Evolutionary conservation across 345 rosid genomes (phyloP).

Genomic region (Isatis tinctoria): DNA sequence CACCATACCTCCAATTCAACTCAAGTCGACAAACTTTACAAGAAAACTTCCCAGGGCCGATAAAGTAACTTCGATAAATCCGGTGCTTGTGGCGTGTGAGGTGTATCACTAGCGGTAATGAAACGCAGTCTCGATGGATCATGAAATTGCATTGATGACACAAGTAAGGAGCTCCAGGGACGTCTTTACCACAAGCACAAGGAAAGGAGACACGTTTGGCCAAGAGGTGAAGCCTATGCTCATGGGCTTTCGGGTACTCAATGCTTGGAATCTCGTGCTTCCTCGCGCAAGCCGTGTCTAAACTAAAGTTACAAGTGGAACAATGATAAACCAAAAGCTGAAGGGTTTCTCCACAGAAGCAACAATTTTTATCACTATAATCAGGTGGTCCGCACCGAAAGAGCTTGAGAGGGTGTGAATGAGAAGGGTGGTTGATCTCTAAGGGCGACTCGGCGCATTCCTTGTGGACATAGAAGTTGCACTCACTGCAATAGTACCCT

Average conservation of each 20-base stretch:
- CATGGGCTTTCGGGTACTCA: neutral
- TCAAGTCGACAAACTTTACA: neutral
- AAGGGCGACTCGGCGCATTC: neutral
- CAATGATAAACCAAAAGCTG: neutral
- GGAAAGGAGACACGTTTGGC: conserved; percentile 6
- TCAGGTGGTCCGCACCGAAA: neutral
- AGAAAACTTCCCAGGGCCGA: neutral
- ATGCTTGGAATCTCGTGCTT: neutral
- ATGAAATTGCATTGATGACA: conserved; percentile 9
- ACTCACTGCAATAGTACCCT: neutral
- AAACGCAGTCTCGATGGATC: neutral
- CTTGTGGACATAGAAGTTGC: neutral
- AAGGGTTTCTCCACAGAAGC: neutral
- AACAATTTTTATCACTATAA: neutral
- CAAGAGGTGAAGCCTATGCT: conserved; percentile 1
- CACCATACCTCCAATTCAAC: neutral
- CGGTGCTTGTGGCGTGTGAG: conserved; percentile 1
- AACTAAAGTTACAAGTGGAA: neutral
- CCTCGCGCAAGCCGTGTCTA: neutral
- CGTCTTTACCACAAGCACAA: neutral
- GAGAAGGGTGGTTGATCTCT: conserved; percentile 16
- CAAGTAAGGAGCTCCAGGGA: neutral
- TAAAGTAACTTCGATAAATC: neutral
- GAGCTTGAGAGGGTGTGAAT: conserved; percentile 2
- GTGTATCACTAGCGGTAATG: neutral